Percentiles rank a stretch among this genome's conserved stretches.
phyloP scores from a whole-genome alignment of 257 asterid species.

The Capsicum chinense region DNA sequence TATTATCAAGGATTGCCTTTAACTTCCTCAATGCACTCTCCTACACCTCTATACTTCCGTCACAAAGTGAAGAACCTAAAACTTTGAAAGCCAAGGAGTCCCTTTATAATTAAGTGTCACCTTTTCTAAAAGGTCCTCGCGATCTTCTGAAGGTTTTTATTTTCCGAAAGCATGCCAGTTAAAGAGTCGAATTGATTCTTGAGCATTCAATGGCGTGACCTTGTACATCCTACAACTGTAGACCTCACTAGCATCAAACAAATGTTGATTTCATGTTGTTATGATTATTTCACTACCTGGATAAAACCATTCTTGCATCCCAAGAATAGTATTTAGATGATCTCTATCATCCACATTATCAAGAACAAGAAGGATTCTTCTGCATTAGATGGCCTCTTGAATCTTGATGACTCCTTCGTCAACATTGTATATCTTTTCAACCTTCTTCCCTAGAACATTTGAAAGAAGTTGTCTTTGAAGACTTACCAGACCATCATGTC shows the following conservation, averaged over 20 bases:
- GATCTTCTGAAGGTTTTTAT: slow-evolving; percentile 4
- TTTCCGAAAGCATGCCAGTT: slow-evolving; percentile 28
- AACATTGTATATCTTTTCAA: slow-evolving; percentile 1
- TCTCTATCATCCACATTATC: slow-evolving; percentile 34
- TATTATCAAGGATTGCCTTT: slow-evolving; percentile 25
- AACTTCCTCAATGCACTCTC: slow-evolving; percentile 28
- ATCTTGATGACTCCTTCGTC: slow-evolving; percentile 28
- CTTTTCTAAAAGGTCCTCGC: neutral
- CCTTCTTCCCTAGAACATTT: slow-evolving; percentile 20
- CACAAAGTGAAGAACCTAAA: slow-evolving; percentile 33
- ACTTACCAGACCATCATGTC: slow-evolving; percentile 24
- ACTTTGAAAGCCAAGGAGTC: slow-evolving; percentile 34
- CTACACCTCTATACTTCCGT: slow-evolving; percentile 27
- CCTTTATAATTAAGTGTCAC: slow-evolving; percentile 29
- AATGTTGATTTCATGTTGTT: slow-evolving; percentile 32
- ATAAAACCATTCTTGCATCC: slow-evolving; percentile 32
- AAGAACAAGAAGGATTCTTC: slow-evolving; percentile 30
- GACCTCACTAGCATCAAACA: neutral
- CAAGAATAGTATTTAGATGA: slow-evolving; percentile 27
- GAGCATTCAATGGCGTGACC: slow-evolving; percentile 8
- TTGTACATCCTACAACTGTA: slow-evolving; percentile 20
- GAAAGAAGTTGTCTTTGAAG: slow-evolving; percentile 34
- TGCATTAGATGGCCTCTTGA: slow-evolving; percentile 8
- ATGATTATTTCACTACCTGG: slow-evolving; percentile 35
- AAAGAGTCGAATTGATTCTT: slow-evolving; percentile 31